phyloP scores from a whole-genome alignment of 2,329 filamentous ascomycete species.

The Trichoderma brevicompactum region DNA sequence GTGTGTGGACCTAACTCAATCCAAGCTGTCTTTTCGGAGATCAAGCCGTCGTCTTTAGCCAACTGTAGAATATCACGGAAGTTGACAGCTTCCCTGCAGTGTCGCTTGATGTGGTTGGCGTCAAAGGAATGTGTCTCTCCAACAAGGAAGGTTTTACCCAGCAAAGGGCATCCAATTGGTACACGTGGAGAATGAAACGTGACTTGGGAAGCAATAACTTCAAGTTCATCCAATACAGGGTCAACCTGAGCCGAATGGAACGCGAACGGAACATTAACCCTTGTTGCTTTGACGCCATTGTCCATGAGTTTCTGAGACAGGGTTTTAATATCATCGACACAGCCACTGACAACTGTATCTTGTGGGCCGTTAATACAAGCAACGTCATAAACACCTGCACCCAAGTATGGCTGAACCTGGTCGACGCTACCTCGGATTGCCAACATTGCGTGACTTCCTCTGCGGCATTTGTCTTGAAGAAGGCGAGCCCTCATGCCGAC shows the following conservation, averaged over 20 bases:
- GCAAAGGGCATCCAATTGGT: conserved; percentile 70
- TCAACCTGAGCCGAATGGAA: conserved; percentile 61
- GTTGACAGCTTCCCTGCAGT: conserved; percentile 25
- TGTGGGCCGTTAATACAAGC: conserved; percentile 78
- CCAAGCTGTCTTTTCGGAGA: conserved; percentile 12
- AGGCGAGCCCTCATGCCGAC: conserved; percentile 69
- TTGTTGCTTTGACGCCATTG: conserved; percentile 49
- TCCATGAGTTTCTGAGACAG: conserved; percentile 47
- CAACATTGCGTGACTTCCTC: conserved; percentile 67
- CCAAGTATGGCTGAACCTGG: conserved; percentile 29
- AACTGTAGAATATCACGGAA: not conserved
- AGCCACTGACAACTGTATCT: conserved; percentile 71
- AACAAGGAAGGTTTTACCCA: conserved; percentile 51
- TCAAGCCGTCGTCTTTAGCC: not conserved
- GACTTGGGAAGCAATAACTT: conserved; percentile 48
- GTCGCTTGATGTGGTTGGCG: conserved; percentile 15
- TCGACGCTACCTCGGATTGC: conserved; percentile 51
- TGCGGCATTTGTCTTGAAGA: conserved; percentile 67
- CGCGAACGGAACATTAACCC: conserved; percentile 56
- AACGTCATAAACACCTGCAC: conserved; percentile 52
- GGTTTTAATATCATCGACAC: conserved; percentile 47
- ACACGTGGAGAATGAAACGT: conserved; percentile 48
- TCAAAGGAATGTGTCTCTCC: conserved; percentile 38
- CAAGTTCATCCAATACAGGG: conserved; percentile 62
- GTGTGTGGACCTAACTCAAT: conserved; percentile 17